Percentiles rank a stretch among this genome's conserved stretches.
Evolutionary conservation across 2,329 filamentous ascomycete species (phyloP).

Genomic region (Aspergillus sp.): DNA sequence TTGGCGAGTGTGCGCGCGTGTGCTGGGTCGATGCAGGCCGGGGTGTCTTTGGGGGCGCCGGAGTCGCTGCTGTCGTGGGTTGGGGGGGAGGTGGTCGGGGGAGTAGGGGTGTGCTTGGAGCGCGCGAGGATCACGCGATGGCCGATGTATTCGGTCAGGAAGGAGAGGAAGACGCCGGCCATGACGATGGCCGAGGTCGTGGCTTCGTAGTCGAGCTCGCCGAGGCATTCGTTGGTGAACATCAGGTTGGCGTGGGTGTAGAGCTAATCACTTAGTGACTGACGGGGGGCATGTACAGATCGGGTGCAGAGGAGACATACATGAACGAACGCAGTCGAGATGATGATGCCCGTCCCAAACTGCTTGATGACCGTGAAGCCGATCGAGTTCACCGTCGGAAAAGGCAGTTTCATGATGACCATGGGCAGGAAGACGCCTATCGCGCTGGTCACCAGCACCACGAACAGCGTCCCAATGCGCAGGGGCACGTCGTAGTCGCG

Average conservation of each 20-base stretch:
- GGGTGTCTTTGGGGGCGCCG: constrained; percentile 6
- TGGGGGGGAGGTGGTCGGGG: background rate
- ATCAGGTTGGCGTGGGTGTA: constrained; percentile 71
- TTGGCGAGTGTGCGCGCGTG: constrained; percentile 18
- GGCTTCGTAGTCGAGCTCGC: constrained; percentile 64
- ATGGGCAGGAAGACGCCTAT: constrained; percentile 70
- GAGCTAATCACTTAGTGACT: constrained; percentile 48
- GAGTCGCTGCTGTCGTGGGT: background rate
- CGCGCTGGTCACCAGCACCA: constrained; percentile 65
- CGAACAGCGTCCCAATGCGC: constrained; percentile 70
- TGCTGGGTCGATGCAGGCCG: constrained; percentile 1
- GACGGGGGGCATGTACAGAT: background rate
- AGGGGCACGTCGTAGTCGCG: constrained; percentile 67
- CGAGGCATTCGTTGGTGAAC: constrained; percentile 70
- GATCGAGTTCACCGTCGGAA: constrained; percentile 47
- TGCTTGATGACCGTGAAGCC: constrained; percentile 67
- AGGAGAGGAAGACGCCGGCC: constrained; percentile 71
- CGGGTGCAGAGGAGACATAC: constrained; percentile 21
- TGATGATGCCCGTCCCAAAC: constrained; percentile 42
- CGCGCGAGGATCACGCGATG: constrained; percentile 53
- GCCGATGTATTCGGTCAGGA: constrained; percentile 67
- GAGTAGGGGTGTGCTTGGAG: constrained; percentile 14
- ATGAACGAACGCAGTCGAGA: constrained; percentile 41
- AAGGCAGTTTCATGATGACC: constrained; percentile 58
- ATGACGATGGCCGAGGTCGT: constrained; percentile 70